Base-by-base conservation (phyloP, 441 rosid species). In the Syzygium syzygioides region DNA sequence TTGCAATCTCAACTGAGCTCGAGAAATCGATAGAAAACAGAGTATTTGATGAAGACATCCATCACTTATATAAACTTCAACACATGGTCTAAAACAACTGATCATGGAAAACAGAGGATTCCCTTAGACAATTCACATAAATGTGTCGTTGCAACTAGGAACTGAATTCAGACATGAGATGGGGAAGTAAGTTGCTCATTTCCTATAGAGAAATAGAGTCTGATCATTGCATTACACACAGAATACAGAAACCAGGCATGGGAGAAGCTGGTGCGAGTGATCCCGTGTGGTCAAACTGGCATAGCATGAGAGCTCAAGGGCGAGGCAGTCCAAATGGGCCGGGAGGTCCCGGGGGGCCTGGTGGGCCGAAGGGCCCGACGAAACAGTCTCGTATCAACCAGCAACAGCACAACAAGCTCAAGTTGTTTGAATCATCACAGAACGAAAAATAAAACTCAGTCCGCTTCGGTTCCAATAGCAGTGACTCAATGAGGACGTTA, bases 341-440 rank as follows among this genome's bases (percentile, higher is more conserved):
- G 14, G 79, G n/a, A 5, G 91, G 92, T 48, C 91, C 92, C 2
- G 91, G 90, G 9, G 93, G 91, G 0, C 94, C 95, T 7, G 88
- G 91, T 7, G 92, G 95, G 57, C 93, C 94, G 14, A 28, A 6
- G 20, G 93, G 94, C 30, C 93, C 94, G 28, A 94, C 94, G 19
- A 93, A 94, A 87, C 94, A 94, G 89, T 92, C 95, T 91, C 87
- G 93, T 15, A 95, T 86, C 91, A 95, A 90, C 96, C 94, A 89
- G 93, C 96, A 95, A 76, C 97, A 94, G 88, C 96, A 95, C 89
- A 93, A 71, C 55, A 90, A 88, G 89, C 71, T 94, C 90, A 92
- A 68, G 86, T 95, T 93, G 94, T 91, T 89, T 88, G 59, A 86
- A 20, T 25, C 54, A 26, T 48, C 68, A 86, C 14, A 86, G 52